Conservation (phyloP, 2,329 filamentous ascomycete species). For the Aureobasidium vineae region DNA sequence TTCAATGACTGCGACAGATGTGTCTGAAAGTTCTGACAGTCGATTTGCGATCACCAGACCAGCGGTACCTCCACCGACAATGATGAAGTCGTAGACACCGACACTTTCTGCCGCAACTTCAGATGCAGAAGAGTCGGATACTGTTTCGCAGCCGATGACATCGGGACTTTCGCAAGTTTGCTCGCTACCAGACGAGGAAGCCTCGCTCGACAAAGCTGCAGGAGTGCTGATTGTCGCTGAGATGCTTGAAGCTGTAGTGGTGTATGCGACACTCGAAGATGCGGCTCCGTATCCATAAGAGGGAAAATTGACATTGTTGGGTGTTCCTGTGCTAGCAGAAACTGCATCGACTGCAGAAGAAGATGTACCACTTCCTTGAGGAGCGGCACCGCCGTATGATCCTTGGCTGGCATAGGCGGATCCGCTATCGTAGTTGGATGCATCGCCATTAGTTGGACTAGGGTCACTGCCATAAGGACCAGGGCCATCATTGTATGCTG, state of each 20-base stretch:
- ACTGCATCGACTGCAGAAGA: slow-evolving; percentile 9
- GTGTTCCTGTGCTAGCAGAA: neutral
- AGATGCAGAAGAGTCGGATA: neutral
- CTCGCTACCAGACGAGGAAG: neutral
- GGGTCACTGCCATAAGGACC: neutral
- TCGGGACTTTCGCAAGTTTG: slow-evolving; percentile 9
- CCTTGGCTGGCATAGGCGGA: neutral
- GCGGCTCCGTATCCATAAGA: neutral
- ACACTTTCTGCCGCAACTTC: neutral
- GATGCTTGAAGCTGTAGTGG: neutral
- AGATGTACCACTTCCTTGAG: neutral
- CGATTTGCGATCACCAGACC: slow-evolving; percentile 80
- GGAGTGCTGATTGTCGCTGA: neutral
- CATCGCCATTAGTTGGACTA: neutral
- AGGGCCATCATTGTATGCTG: neutral
- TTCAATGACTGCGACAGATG: slow-evolving; percentile 11
- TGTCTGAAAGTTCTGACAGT: slow-evolving; percentile 68
- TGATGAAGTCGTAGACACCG: slow-evolving; percentile 70
- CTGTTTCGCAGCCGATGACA: slow-evolving; percentile 4
- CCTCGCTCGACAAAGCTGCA: neutral
- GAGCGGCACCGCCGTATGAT: neutral
- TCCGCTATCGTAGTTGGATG: neutral
- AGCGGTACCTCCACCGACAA: slow-evolving; percentile 81
- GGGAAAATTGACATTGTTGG: neutral
- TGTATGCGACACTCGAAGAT: neutral